A percentile compares a stretch with the other conserved stretches of the same genome.
These are phyloP conservation scores for Infundibulicybe gibba DNA, from an alignment of 768 basidiomycete species.

Conservation along the genomic window DNA sequence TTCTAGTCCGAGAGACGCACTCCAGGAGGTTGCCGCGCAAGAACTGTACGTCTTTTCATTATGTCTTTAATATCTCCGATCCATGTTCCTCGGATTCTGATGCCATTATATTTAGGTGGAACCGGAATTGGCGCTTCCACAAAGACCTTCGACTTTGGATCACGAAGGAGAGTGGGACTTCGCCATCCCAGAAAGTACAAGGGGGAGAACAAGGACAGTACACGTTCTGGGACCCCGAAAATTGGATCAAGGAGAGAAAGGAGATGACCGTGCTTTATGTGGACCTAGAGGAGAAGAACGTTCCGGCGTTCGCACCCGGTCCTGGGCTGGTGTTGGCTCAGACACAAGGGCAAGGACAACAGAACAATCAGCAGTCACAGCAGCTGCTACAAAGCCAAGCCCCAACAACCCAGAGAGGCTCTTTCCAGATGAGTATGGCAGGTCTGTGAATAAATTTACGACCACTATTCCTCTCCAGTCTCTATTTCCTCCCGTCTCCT, in stretches of 20 bases:
- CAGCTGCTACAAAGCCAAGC: conserved; percentile 20
- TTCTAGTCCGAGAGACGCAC: conserved; percentile 83
- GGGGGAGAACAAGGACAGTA: conserved; percentile 87
- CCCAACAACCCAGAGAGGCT: conserved; percentile 32
- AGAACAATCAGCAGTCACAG: conserved; percentile 31
- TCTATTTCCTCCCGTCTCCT: not conserved
- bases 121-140: conserved; percentile 96
- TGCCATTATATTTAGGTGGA: conserved; percentile 52
- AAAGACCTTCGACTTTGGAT: conserved; percentile 83
- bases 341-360: conserved; percentile 32
- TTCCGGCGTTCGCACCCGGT: conserved; percentile 55
- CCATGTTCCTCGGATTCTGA: conserved; percentile 6
- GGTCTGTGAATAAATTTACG: conserved; percentile 30
- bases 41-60: conserved; percentile 70
- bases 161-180: conserved; percentile 83
- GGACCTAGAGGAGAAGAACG: conserved; percentile 72
- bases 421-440: conserved; percentile 52
- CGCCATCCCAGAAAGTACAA: conserved; percentile 71
- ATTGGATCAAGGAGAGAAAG: conserved; percentile 74
- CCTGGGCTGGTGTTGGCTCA: conserved; percentile 42
- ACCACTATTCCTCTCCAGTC: too few species aligned
- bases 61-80: conserved; percentile 1
- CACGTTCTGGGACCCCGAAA: conserved; percentile 86
- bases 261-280: conserved; percentile 73
- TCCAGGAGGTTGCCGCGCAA: conserved; percentile 93